These are phyloP conservation scores for Diaporthe nobilis DNA, from an alignment of 2,329 filamentous ascomycete genomes.

Conservation along the genomic window DNA sequence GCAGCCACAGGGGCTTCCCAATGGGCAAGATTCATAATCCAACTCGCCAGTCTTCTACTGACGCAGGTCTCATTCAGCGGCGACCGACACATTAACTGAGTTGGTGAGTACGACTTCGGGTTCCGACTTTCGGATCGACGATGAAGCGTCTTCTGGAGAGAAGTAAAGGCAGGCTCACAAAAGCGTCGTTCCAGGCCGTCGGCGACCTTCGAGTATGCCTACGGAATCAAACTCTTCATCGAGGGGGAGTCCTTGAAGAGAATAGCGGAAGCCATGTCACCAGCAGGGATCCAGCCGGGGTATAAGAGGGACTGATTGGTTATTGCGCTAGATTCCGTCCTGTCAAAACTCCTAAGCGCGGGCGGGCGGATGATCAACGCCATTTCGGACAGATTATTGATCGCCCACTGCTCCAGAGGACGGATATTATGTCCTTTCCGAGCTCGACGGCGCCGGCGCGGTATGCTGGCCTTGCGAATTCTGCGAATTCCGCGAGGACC, in stretches of 20 bases:
- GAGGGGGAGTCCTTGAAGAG: slow-evolving; percentile 10
- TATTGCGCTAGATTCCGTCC: slow-evolving; percentile 30
- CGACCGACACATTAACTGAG: not conserved
- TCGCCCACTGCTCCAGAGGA: slow-evolving; percentile 19
- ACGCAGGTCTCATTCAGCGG: not conserved
- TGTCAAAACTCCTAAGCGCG: slow-evolving; percentile 31
- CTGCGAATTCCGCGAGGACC: not conserved
- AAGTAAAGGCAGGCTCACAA: not conserved
- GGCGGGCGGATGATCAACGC: slow-evolving; percentile 29
- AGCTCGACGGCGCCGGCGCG: slow-evolving; percentile 24
- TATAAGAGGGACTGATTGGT: not conserved
- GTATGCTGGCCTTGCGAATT: not conserved
- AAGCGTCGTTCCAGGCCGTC: not conserved
- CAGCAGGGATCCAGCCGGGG: slow-evolving; percentile 21
- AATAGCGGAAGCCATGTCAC: not conserved
- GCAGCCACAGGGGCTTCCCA: not conserved
- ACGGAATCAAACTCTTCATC: not conserved
- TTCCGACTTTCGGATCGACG: not conserved
- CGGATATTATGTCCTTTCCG: slow-evolving; percentile 28
- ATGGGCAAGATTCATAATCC: not conserved
- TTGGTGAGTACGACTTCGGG: not conserved
- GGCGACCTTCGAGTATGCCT: not conserved
- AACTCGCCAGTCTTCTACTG: not conserved
- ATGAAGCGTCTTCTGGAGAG: not conserved
- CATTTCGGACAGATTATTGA: slow-evolving; percentile 32